Evolutionary conservation across 306 rosid genomes (phyloP).

Genomic region (Oxytropis ochrocephala): DNA sequence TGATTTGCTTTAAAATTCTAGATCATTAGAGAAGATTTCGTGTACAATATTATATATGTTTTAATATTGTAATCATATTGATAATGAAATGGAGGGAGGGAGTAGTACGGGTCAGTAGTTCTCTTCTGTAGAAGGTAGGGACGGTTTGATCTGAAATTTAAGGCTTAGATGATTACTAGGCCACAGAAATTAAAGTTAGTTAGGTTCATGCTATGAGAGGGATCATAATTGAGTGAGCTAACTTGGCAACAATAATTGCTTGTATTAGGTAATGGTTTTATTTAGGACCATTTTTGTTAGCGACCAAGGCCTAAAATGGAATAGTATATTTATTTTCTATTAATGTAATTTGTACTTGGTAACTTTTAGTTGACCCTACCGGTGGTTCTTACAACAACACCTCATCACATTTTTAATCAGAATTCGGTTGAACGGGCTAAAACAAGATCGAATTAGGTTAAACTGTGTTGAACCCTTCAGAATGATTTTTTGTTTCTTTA

Average conservation of each 20-base stretch:
- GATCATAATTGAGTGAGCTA: constrained; percentile 18
- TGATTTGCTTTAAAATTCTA: background rate
- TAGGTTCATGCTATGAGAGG: constrained; percentile 19
- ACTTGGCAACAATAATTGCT: constrained; percentile 26
- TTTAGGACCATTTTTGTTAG: constrained; percentile 2
- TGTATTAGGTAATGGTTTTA: constrained; percentile 3
- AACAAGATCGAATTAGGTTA: no score
- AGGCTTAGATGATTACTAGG: constrained; percentile 8
- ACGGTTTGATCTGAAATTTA: constrained; percentile 8
- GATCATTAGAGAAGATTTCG: background rate
- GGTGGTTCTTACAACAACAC: background rate
- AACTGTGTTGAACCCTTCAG: no score
- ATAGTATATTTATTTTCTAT: background rate
- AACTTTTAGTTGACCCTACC: background rate
- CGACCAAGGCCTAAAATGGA: constrained; percentile 17
- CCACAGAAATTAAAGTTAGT: constrained; percentile 17
- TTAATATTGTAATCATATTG: background rate
- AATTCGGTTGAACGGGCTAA: no score
- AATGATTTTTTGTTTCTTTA: no score
- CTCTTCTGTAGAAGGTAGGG: background rate
- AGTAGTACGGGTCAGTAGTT: background rate
- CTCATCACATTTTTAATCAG: no score
- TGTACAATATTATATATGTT: background rate
- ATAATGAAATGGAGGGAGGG: background rate
- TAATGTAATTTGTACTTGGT: background rate